Percentiles rank a stretch among this genome's conserved stretches.
phyloP scores from a whole-genome alignment of 169 alveolate species.

The Babesia caballi region DNA sequence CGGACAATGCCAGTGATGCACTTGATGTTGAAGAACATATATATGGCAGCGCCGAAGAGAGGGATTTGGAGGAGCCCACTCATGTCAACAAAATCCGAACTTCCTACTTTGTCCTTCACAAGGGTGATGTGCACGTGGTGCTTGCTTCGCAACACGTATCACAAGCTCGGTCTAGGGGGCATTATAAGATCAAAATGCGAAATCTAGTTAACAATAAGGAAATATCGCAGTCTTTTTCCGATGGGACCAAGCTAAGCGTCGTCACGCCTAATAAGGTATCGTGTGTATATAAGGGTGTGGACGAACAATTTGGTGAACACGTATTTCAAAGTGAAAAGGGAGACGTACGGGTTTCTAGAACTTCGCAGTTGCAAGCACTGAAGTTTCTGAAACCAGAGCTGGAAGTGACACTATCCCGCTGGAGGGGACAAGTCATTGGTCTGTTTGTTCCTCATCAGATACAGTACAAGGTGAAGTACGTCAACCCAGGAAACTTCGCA shows the following conservation, averaged over 20 bases:
- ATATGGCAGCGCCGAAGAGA: neutral
- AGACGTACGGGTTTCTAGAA: constrained; percentile 6
- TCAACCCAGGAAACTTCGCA: constrained; percentile 56
- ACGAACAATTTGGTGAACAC: constrained; percentile 1
- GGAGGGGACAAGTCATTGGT: constrained; percentile 32
- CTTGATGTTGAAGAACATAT: neutral
- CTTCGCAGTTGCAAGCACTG: constrained; percentile 5
- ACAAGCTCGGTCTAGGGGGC: constrained; percentile 62
- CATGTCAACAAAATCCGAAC: constrained; percentile 48
- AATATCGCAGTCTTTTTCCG: constrained; percentile 43
- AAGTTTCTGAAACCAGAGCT: constrained; percentile 48
- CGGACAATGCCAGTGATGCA: neutral
- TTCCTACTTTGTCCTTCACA: constrained; percentile 27
- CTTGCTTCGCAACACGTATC: constrained; percentile 53
- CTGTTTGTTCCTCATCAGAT: constrained; percentile 42
- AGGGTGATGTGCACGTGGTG: constrained; percentile 29
- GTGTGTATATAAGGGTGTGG: constrained; percentile 23
- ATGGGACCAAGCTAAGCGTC: constrained; percentile 43
- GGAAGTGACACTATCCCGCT: constrained; percentile 33
- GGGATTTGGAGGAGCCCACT: constrained; percentile 45
- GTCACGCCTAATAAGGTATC: constrained; percentile 32
- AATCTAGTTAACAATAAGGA: constrained; percentile 33
- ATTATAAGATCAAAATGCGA: constrained; percentile 50
- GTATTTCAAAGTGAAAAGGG: constrained; percentile 13
- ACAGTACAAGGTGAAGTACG: constrained; percentile 38